Evolutionary conservation across 1,284 basidiomycete genomes (phyloP).

Genomic region (Cryptococcus deneoformans): DNA sequence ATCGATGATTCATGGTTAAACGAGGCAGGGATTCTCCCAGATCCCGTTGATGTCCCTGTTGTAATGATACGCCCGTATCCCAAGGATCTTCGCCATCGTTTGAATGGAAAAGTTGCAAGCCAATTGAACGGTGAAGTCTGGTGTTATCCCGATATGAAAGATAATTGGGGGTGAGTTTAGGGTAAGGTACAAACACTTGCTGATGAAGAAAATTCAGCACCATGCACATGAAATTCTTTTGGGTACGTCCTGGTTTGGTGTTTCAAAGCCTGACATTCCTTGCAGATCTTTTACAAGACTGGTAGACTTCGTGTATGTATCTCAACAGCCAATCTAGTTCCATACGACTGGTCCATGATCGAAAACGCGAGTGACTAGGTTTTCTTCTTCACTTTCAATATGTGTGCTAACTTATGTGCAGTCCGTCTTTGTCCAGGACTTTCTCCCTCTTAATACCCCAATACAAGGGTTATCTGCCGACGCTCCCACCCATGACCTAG

Average conservation of each 20-base stretch:
- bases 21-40: slow-evolving; percentile 24
- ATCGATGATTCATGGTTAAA: slow-evolving; percentile 38
- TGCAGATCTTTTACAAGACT: slow-evolving; percentile 47
- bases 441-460: slow-evolving; percentile 24
- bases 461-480: slow-evolving; percentile 1
- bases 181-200: not conserved
- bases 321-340: slow-evolving; percentile 45
- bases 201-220: slow-evolving; percentile 8
- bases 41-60: slow-evolving; percentile 29
- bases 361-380: slow-evolving; percentile 40
- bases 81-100: slow-evolving; percentile 17
- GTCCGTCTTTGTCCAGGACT: slow-evolving; percentile 49
- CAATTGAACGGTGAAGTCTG: slow-evolving; percentile 31
- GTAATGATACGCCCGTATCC: slow-evolving; percentile 33
- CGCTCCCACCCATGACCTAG: slow-evolving; percentile 27
- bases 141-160: slow-evolving; percentile 36
- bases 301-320: slow-evolving; percentile 45
- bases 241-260: slow-evolving; percentile 22
- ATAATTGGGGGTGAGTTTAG: slow-evolving; percentile 26
- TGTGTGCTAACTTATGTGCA: slow-evolving; percentile 13
- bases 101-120: slow-evolving; percentile 35
- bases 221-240: slow-evolving; percentile 46
- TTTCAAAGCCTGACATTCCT: not conserved
- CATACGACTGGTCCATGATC: slow-evolving; percentile 46
- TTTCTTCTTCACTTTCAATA: not conserved